These are phyloP conservation scores for Apiospora rasikravindrae DNA, from an alignment of 2,329 filamentous ascomycete species.

Conservation along the genomic window DNA sequence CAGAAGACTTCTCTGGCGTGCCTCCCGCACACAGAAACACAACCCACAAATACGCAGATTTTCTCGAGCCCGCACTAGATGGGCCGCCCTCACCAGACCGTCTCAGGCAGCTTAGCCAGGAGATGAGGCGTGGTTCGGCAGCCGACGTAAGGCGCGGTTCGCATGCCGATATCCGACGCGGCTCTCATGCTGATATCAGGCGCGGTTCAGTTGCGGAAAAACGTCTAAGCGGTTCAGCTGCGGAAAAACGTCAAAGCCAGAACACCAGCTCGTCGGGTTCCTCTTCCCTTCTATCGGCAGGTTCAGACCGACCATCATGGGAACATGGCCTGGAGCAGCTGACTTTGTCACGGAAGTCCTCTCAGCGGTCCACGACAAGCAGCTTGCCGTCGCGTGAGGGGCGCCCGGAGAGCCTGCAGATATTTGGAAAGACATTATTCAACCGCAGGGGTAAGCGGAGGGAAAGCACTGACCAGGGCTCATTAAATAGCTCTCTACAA, in stretches of 20 bases:
- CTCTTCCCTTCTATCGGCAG: conserved; percentile 57
- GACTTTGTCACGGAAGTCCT: conserved; percentile 60
- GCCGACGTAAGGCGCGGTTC: conserved; percentile 45
- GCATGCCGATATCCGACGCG: conserved; percentile 45
- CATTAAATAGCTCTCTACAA: conserved; percentile 54
- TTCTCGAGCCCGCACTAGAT: conserved; percentile 64
- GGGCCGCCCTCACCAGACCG: conserved; percentile 65
- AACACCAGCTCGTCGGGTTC: conserved; percentile 60
- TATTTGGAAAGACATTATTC: conserved; percentile 65
- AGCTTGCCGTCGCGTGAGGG: conserved; percentile 60
- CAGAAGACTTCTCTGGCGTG: conserved; percentile 26
- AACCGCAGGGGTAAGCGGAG: conserved; percentile 59
- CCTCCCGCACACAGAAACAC: conserved; percentile 22
- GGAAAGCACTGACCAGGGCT: conserved; percentile 55
- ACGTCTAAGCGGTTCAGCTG: conserved; percentile 53
- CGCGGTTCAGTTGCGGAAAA: conserved; percentile 54
- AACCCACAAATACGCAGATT: conserved; percentile 41
- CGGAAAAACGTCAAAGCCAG: conserved; percentile 53
- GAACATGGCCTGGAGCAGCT: conserved; percentile 55
- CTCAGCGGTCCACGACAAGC: conserved; percentile 59
- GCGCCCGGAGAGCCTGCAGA: conserved; percentile 63
- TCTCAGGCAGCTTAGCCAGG: conserved; percentile 58
- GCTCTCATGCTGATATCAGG: conserved; percentile 56
- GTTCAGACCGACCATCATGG: conserved; percentile 54
- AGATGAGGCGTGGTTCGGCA: conserved; percentile 19